Evolutionary conservation across 169 alveolate genomes (phyloP).

Genomic region (Eimeria necatrix): DNA sequence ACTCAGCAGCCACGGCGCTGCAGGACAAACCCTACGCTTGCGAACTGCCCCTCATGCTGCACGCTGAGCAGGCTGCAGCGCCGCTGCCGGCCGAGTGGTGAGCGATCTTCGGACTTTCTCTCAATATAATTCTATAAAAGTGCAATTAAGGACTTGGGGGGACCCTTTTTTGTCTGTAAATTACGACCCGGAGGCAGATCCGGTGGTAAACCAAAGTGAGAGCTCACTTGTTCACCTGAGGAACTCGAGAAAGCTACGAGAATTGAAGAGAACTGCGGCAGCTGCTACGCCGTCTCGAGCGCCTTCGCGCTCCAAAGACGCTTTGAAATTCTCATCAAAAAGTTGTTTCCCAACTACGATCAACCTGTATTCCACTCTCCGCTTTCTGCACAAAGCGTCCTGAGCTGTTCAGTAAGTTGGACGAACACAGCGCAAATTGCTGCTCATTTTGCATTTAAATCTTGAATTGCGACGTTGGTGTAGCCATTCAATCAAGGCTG

Average conservation of each 20-base stretch:
- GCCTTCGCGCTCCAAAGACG: slow-evolving; percentile 91
- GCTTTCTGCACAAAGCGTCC: slow-evolving; percentile 86
- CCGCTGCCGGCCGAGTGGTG: slow-evolving; percentile 77
- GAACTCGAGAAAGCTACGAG: not conserved
- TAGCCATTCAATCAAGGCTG: slow-evolving; percentile 94
- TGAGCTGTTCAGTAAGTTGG: slow-evolving; percentile 83
- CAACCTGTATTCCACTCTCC: slow-evolving; percentile 36
- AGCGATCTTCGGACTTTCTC: not conserved
- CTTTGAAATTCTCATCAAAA: slow-evolving; percentile 66
- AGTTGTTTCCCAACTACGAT: slow-evolving; percentile 22
- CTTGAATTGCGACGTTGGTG: not conserved
- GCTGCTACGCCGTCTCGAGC: slow-evolving; percentile 96
- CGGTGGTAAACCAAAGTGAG: slow-evolving; percentile 74
- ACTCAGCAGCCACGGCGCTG: not conserved
- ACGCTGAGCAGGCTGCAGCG: slow-evolving; percentile 5
- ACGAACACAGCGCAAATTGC: not conserved
- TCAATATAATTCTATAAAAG: not conserved
- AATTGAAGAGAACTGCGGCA: slow-evolving; percentile 95
- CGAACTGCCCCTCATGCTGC: slow-evolving; percentile 23
- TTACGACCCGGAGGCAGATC: slow-evolving; percentile 47
- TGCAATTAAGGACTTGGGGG: slow-evolving; percentile 80
- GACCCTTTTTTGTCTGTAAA: slow-evolving; percentile 78
- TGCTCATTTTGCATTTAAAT: not conserved
- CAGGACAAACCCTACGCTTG: slow-evolving; percentile 39
- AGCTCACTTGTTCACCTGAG: too few relatives aligned